These are phyloP conservation scores for Biscutella laevigata DNA, from an alignment of 441 rosid genomes.

Conservation along the genomic window DNA sequence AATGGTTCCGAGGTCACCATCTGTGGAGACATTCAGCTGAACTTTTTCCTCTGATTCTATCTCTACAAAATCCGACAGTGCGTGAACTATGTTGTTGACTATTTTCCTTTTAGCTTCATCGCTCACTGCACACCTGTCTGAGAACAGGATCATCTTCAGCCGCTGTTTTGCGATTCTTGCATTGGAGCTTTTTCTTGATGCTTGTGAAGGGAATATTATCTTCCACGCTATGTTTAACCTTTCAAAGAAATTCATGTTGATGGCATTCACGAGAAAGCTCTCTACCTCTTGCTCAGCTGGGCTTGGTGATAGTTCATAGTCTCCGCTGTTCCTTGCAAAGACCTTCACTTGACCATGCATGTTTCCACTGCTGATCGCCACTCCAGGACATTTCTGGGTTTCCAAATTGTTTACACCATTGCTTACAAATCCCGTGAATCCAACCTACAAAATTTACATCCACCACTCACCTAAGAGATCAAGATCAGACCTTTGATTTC, in stretches of 20 bases:
- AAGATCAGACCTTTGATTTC: slow-evolving; percentile 2
- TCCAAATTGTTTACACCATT: slow-evolving; percentile 33
- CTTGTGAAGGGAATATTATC: slow-evolving; percentile 74
- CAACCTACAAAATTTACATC: slow-evolving; percentile 30
- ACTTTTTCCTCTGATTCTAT: slow-evolving; percentile 98
- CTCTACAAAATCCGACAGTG: slow-evolving; percentile 92
- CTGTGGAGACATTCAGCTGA: slow-evolving; percentile 78
- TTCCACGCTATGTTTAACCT: slow-evolving; percentile 90
- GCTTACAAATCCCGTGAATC: slow-evolving; percentile 32
- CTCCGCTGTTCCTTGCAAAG: slow-evolving; percentile 40
- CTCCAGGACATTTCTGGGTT: slow-evolving; percentile 35
- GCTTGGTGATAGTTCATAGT: slow-evolving; percentile 46
- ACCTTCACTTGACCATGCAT: slow-evolving; percentile 24
- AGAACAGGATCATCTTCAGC: slow-evolving; percentile 92
- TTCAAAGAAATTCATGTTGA: slow-evolving; percentile 78
- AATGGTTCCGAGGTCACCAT: slow-evolving; percentile 77
- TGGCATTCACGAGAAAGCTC: slow-evolving; percentile 59
- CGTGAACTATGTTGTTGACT: slow-evolving; percentile 67
- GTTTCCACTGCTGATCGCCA: slow-evolving; percentile 25
- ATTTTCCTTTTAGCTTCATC: slow-evolving; percentile 88
- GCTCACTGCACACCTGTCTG: slow-evolving; percentile 91
- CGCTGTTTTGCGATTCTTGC: slow-evolving; percentile 94
- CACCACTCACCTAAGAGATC: neutral
- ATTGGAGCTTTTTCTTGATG: slow-evolving; percentile 68
- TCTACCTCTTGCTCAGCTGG: slow-evolving; percentile 58